Evolutionary conservation across 352 stramenopile genomes (phyloP).

Genomic region (Plasmopara muralis): DNA sequence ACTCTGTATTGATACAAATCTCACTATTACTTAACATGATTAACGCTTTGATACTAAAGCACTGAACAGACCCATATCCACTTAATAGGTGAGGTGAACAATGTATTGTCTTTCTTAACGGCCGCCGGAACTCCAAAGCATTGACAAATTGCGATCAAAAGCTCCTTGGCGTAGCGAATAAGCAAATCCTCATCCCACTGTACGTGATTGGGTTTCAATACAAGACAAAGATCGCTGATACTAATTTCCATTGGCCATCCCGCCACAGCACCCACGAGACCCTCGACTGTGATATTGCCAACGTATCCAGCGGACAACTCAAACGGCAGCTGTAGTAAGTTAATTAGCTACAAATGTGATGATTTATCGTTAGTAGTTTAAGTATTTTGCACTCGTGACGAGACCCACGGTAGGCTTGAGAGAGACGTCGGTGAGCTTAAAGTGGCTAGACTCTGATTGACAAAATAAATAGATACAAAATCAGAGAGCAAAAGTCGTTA

Average conservation of each 20-base stretch:
- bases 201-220: constrained; percentile 46
- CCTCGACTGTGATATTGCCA: constrained; percentile 59
- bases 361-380: not conserved
- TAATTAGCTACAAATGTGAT: constrained; percentile 35
- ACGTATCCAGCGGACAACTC: constrained; percentile 60
- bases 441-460: constrained; percentile 52
- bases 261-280: constrained; percentile 45
- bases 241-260: constrained; percentile 47
- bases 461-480: not conserved
- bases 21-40: not conserved
- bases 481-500: constrained; percentile 2
- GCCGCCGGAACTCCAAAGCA: constrained; percentile 27
- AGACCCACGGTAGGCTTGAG: constrained; percentile 44
- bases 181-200: constrained; percentile 66
- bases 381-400: not conserved
- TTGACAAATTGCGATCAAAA: constrained; percentile 53
- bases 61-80: constrained; percentile 41
- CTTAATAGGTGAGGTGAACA: constrained; percentile 45
- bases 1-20: constrained; percentile 21
- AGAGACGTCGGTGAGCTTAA: constrained; percentile 55
- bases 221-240: constrained; percentile 53
- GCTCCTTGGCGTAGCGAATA: constrained; percentile 62
- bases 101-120: constrained; percentile 24
- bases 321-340: constrained; percentile 58
- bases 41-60: not conserved